These are phyloP conservation scores for Rhizomucor pusillus DNA, from an alignment of 371 early-diverging fungal species.

Conservation along the genomic window DNA sequence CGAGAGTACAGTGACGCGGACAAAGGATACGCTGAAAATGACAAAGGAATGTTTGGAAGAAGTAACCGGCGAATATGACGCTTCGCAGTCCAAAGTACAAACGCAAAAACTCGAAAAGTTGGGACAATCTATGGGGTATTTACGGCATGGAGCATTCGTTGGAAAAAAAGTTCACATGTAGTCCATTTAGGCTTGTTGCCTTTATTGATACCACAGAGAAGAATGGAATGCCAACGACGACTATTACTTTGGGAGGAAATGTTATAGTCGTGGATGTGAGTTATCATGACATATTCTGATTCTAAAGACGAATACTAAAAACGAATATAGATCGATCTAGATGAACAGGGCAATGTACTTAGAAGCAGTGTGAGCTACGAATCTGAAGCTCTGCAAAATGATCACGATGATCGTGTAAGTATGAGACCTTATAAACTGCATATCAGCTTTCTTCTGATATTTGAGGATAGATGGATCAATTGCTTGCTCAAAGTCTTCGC, in stretches of 20 bases:
- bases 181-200: constrained; percentile 42
- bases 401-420: constrained; percentile 51
- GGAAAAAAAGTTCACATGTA: not conserved
- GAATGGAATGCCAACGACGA: constrained; percentile 39
- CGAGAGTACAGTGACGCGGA: constrained; percentile 49
- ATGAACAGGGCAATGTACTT: constrained; percentile 43
- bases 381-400: constrained; percentile 45
- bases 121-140: constrained; percentile 44
- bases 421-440: not conserved
- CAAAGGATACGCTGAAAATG: constrained; percentile 43
- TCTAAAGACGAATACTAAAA: not conserved
- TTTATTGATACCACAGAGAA: constrained; percentile 51
- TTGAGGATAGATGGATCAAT: constrained; percentile 33
- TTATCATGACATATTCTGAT: not conserved
- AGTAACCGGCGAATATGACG: constrained; percentile 41
- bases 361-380: constrained; percentile 55
- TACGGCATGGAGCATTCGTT: not conserved
- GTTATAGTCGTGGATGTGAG: constrained; percentile 63
- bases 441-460: not conserved
- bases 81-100: constrained; percentile 39
- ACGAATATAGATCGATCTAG: constrained; percentile 54
- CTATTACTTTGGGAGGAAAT: constrained; percentile 55
- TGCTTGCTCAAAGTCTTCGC: constrained; percentile 49
- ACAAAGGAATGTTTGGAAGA: constrained; percentile 43
- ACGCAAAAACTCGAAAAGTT: constrained; percentile 32